Base-by-base conservation (phyloP, 148 eudicot genomes). In the Persicaria maculosa region DNA sequence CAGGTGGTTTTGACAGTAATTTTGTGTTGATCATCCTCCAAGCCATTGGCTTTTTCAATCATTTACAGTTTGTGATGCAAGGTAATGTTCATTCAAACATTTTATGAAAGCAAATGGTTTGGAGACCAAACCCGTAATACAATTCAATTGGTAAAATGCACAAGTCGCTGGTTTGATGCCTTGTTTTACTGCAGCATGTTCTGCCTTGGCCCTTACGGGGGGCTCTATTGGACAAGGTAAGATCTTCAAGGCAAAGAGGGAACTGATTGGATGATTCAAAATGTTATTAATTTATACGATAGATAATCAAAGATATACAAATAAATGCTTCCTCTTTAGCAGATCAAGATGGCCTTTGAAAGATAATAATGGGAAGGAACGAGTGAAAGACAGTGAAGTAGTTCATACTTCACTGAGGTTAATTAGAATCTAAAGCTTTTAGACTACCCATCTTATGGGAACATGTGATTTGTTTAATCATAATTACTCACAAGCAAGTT, bases 401-500 rank as follows among this genome's bases (percentile, higher is more conserved):
- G 31, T 25, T 25, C 31, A 25, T 25, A 25, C 31, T 64, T 12
- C 36, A 40, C 46, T 36, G 45, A 65, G 7, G 46, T 65, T 65
- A 4, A 65, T 5, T 65, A 43, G 43, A 31, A 65, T 20, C 67
- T 9, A 6, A 6, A 59, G 43, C 22, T 59, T 22, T 22, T 14
- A 59, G 43, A 59, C 67, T 59, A 59, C 67, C 67, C 43, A 59
- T 2, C 40, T 59, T 57, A 19, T 16, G 62, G 19, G 9, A 57
- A 57, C 62, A 57, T 17, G 62, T 0, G 9, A 5, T 48, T 36
- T 62, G 14, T 62, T 25, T 25, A 44, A 43, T 62, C 16, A 7
- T 69, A 44, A 16, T 44, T 48, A 71, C 73, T 71, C 73, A 48
- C 73, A 71, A 71, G 73, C 73, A 45, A 71, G 73, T 46, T 71